A percentile compares a stretch with the other conserved stretches of the same genome.
Evolutionary conservation across 805 yeast species (phyloP).

Genomic region (Saccharomycopsis guyanensis): DNA sequence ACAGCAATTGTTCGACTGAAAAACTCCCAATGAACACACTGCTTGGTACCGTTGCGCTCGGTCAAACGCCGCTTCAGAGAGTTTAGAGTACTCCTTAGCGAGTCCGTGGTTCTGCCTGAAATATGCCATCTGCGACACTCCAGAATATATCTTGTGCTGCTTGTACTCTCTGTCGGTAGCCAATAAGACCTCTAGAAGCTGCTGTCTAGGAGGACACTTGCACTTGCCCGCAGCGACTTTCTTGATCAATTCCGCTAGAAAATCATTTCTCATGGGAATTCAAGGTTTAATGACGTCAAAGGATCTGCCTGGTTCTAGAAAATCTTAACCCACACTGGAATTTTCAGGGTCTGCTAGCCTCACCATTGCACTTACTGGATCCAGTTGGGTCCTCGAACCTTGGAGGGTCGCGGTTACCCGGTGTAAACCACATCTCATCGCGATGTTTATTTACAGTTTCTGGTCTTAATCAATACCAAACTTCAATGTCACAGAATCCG

Average conservation of each 20-base stretch:
- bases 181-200: not conserved
- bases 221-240: not conserved
- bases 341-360: too few species aligned
- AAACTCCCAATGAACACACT: slow-evolving; percentile 35
- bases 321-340: too few species aligned
- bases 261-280: not conserved
- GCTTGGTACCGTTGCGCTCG: not conserved
- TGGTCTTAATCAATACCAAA: too few species aligned
- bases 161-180: not conserved
- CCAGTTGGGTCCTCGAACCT: too few species aligned
- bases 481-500: too few species aligned
- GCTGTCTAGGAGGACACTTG: not conserved
- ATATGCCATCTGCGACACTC: not conserved
- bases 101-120: not conserved
- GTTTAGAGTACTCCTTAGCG: not conserved
- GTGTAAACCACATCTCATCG: too few species aligned
- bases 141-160: not conserved
- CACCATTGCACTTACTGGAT: too few species aligned
- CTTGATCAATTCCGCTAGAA: not conserved
- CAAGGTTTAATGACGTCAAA: too few species aligned
- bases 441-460: too few species aligned
- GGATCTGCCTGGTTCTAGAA: too few species aligned
- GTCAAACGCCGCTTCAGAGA: not conserved
- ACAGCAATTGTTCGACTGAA: slow-evolving; percentile 80
- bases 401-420: too few species aligned